These are phyloP conservation scores for Boletus eberwhitei DNA, from an alignment of 768 basidiomycete genomes.

Conservation along the genomic window DNA sequence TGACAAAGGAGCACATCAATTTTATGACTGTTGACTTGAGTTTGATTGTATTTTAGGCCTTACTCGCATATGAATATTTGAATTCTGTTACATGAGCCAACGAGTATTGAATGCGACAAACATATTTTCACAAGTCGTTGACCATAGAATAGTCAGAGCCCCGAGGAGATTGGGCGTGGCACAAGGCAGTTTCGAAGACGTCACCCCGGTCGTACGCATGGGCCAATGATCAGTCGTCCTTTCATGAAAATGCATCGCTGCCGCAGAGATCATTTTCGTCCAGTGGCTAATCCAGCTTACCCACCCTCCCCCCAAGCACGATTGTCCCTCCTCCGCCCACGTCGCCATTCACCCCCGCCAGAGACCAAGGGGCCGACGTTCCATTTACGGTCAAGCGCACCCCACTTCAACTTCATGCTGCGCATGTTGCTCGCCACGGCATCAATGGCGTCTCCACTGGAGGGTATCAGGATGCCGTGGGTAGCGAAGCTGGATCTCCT, in stretches of 20 bases:
- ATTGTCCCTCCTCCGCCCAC: constrained; percentile 44
- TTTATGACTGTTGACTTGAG: neutral
- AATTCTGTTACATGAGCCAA: neutral
- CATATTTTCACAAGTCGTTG: neutral
- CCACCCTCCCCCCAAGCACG: constrained; percentile 52
- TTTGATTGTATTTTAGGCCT: neutral
- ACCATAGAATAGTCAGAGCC: neutral
- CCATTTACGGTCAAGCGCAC: constrained; percentile 52
- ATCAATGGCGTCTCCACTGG: constrained; percentile 80
- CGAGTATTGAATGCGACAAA: neutral
- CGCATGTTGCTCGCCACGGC: constrained; percentile 77
- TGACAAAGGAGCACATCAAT: too few species aligned
- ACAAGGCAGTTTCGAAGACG: constrained; percentile 51
- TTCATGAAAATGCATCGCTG: constrained; percentile 46
- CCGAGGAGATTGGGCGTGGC: constrained; percentile 73
- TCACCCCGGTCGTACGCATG: constrained; percentile 38
- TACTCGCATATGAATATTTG: neutral
- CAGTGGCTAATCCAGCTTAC: constrained; percentile 37
- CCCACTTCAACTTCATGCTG: constrained; percentile 77
- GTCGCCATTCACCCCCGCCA: constrained; percentile 33
- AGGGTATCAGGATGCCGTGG: constrained; percentile 51
- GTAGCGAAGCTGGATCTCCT: constrained; percentile 52
- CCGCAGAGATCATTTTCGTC: constrained; percentile 48
- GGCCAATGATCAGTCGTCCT: constrained; percentile 45
- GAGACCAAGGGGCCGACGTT: constrained; percentile 8